Conservation (phyloP, 108 stramenopile species). For the Nitzschia putrida region DNA sequence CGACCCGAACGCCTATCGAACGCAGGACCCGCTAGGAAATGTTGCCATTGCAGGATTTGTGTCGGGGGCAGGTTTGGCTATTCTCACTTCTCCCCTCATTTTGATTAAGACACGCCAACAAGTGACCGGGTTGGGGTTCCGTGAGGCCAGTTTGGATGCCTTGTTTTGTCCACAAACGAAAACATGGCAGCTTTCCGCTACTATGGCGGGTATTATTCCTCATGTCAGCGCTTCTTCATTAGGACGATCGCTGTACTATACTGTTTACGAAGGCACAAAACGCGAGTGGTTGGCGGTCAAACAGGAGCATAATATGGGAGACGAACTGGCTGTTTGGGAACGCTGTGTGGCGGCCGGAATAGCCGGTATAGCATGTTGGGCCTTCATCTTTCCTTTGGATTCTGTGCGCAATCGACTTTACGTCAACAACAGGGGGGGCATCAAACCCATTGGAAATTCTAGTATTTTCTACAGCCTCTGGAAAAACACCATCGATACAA, state of each 20-base stretch:
- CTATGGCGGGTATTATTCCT: conserved; percentile 58
- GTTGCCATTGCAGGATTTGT: conserved; percentile 62
- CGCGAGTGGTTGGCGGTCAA: conserved; percentile 32
- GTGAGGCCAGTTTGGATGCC: conserved; percentile 50
- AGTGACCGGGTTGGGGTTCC: conserved; percentile 56
- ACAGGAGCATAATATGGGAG: conserved; percentile 2
- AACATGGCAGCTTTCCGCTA: conserved; percentile 14
- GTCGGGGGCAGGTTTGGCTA: conserved; percentile 47
- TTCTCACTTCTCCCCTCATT: conserved; percentile 60
- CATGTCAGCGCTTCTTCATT: conserved; percentile 69
- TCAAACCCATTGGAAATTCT: background rate
- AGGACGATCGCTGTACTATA: conserved; percentile 61
- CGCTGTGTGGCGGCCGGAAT: conserved; percentile 70
- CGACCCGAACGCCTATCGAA: conserved; percentile 47
- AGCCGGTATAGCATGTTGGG: conserved; percentile 74
- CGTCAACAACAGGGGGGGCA: background rate
- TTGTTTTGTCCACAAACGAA: conserved; percentile 13
- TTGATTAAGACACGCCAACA: conserved; percentile 79
- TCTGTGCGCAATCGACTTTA: conserved; percentile 62
- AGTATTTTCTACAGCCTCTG: background rate
- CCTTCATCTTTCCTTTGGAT: conserved; percentile 74
- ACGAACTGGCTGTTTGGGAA: conserved; percentile 42
- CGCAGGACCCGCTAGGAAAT: conserved; percentile 52
- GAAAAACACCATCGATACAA: conserved; percentile 29
- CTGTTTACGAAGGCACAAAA: conserved; percentile 63